These are phyloP conservation scores for Ulmus americana DNA, from an alignment of 331 rosid species.

Conservation along the genomic window DNA sequence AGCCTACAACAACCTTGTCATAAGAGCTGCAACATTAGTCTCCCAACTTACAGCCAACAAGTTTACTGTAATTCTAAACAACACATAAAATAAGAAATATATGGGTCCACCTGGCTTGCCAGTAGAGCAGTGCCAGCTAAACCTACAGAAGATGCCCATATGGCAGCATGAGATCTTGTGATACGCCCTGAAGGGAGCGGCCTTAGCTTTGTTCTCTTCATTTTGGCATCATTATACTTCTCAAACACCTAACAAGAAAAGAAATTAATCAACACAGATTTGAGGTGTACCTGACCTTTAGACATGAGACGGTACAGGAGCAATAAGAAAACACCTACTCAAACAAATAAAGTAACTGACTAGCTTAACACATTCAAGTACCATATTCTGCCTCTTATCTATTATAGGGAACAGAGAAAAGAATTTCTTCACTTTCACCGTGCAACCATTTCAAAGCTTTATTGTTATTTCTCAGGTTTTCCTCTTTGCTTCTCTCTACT, in stretches of 20 bases:
- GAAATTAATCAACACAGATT: conserved; percentile 3
- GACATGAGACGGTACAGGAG: conserved; percentile 1
- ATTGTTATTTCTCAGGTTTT: no score
- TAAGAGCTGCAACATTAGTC: conserved; percentile 44
- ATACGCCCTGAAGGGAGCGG: conserved; percentile 92
- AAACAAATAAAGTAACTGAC: not conserved
- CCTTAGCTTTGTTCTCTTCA: conserved; percentile 74
- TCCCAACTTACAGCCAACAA: conserved; percentile 21
- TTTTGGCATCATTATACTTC: conserved; percentile 70
- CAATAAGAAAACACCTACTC: not conserved
- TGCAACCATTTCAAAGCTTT: no score
- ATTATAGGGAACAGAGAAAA: no score
- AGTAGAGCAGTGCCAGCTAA: conserved; percentile 67
- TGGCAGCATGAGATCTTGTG: conserved; percentile 60
- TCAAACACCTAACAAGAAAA: conserved; percentile 58
- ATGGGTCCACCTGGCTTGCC: conserved; percentile 63
- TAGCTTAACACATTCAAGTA: no score
- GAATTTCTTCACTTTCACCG: no score
- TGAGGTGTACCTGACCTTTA: conserved; percentile 1
- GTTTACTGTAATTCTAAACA: conserved; percentile 19
- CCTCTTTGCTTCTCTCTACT: no score
- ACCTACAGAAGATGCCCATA: conserved; percentile 73
- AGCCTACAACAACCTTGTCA: conserved; percentile 92
- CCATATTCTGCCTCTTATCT: no score
- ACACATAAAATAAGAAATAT: conserved; percentile 16